Evolutionary conservation across 1,284 basidiomycete genomes (phyloP).

Genomic region (Taiwanofungus camphoratus): DNA sequence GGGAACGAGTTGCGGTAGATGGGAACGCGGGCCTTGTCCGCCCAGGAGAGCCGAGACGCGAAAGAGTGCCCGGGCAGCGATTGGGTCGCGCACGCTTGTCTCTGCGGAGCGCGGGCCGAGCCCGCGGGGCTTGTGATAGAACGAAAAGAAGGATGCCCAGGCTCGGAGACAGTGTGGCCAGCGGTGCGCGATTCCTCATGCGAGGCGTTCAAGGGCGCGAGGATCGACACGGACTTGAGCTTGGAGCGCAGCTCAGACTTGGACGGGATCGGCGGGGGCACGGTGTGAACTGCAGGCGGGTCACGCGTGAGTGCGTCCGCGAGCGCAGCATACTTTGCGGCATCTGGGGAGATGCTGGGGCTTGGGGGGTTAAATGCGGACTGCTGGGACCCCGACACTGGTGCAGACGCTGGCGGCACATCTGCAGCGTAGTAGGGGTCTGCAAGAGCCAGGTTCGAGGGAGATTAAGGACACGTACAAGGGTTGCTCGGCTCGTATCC

Average conservation of each 20-base stretch:
- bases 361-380: background rate
- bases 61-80: constrained; percentile 1
- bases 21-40: constrained; percentile 7
- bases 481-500: no score
- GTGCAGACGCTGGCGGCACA: no score
- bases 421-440: no score
- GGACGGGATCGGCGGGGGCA: constrained; percentile 16
- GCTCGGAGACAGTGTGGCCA: constrained; percentile 17
- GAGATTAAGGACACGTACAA: no score
- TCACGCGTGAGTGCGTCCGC: constrained; percentile 7
- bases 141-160: constrained; percentile 15
- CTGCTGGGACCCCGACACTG: background rate
- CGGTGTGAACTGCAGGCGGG: constrained; percentile 4
- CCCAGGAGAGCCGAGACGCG: constrained; percentile 9
- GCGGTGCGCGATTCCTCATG: constrained; percentile 7
- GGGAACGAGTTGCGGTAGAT: constrained; percentile 6
- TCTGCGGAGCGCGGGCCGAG: constrained; percentile 14
- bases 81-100: background rate
- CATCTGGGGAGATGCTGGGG: background rate
- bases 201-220: constrained; percentile 17
- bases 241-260: constrained; percentile 9
- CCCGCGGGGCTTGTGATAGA: constrained; percentile 8
- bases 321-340: constrained; percentile 6
- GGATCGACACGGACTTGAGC: constrained; percentile 15
- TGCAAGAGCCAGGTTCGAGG: no score